These are phyloP conservation scores for Colletotrichum horii DNA, from an alignment of 2,329 filamentous ascomycete species.

Conservation along the genomic window DNA sequence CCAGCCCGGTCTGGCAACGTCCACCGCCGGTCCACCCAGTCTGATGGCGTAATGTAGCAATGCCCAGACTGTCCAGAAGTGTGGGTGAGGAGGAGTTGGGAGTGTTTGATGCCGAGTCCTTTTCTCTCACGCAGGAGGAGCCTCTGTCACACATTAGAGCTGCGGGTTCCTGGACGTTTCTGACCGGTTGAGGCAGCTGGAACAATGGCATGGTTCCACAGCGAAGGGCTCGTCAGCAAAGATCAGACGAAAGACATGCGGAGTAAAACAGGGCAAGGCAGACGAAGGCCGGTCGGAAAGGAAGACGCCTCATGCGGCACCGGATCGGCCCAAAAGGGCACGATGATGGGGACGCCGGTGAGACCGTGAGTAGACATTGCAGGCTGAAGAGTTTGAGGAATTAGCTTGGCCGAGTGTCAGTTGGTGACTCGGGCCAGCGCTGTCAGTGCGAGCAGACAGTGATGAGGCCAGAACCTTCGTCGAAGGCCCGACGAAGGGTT, in stretches of 20 bases:
- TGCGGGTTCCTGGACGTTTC: background rate
- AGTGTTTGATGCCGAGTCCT: background rate
- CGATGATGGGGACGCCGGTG: background rate
- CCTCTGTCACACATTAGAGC: background rate
- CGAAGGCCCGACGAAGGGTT: conserved; percentile 5
- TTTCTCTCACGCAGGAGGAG: background rate
- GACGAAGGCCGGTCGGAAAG: background rate
- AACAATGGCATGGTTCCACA: background rate
- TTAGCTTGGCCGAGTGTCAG: conserved; percentile 2
- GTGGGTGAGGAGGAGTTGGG: background rate
- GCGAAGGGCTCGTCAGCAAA: background rate
- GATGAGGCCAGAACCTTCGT: conserved; percentile 5
- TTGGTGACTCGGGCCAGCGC: background rate
- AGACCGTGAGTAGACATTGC: background rate
- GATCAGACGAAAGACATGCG: conserved; percentile 9
- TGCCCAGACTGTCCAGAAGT: background rate
- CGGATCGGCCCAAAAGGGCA: background rate
- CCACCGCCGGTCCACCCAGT: background rate
- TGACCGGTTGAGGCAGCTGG: background rate
- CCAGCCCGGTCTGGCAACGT: background rate
- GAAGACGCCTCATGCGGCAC: background rate
- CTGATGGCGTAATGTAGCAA: background rate
- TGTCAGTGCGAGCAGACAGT: background rate
- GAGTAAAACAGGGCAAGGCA: background rate
- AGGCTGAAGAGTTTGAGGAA: background rate